A percentile compares a stretch with the other conserved stretches of the same genome.
Conservation (phyloP, 2,329 filamentous ascomycete species). For the Cytospora piceae region DNA sequence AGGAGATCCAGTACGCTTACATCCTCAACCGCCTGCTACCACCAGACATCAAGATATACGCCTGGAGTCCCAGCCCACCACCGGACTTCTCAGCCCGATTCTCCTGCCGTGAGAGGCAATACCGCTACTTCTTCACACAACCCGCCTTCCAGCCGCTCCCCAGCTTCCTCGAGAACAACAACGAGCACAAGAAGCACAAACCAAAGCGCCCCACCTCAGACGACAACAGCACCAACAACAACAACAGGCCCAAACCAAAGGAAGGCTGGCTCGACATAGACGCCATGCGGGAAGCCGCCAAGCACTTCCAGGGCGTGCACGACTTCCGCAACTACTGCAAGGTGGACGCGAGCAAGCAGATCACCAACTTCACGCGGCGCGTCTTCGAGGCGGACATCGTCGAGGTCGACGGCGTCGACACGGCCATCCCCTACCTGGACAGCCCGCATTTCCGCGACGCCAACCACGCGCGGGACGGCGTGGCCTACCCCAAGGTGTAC, state of each 20-base stretch:
- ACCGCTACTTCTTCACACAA: constrained; percentile 98
- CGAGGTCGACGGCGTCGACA: constrained; percentile 60
- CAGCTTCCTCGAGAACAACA: constrained; percentile 46
- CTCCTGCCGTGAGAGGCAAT: constrained; percentile 87
- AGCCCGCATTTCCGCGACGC: constrained; percentile 48
- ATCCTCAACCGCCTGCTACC: constrained; percentile 87
- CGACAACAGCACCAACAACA: constrained; percentile 32
- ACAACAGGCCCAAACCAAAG: constrained; percentile 41
- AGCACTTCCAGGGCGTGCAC: constrained; percentile 77
- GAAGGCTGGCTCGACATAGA: constrained; percentile 86
- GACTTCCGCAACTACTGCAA: constrained; percentile 99
- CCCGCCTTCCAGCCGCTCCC: constrained; percentile 78
- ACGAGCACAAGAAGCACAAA: constrained; percentile 17
- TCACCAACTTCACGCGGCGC: constrained; percentile 77
- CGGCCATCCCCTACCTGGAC: constrained; percentile 60
- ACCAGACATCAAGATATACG: constrained; percentile 84
- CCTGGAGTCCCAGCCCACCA: constrained; percentile 87
- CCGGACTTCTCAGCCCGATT: constrained; percentile 86
- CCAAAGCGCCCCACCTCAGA: neutral
- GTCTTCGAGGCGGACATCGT: constrained; percentile 84
- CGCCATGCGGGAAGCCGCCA: constrained; percentile 82
- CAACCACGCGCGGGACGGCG: constrained; percentile 30
- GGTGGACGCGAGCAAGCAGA: constrained; percentile 86
- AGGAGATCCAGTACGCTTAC: constrained; percentile 83
- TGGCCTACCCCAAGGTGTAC: constrained; percentile 69